Conservation (phyloP, 2,329 filamentous ascomycete species). For the Exserohilum turcica region DNA sequence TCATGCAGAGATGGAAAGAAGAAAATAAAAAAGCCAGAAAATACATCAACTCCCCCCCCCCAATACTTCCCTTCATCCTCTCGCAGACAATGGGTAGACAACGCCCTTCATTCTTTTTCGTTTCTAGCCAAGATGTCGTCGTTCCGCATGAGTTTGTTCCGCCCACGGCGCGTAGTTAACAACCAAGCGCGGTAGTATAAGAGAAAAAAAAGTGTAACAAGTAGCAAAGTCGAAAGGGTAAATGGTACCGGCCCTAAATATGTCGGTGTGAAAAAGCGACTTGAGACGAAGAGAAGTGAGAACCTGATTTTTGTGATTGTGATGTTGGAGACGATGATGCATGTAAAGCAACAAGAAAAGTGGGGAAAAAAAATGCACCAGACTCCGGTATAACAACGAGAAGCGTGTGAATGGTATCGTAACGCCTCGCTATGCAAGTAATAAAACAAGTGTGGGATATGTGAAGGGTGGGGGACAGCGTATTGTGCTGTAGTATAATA, state of each 20-base stretch:
- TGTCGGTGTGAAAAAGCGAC: not conserved
- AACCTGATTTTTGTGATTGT: not conserved
- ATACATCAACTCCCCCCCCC: no score
- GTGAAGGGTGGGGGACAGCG: not conserved
- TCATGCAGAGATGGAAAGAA: not conserved
- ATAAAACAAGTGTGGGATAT: conserved; percentile 13
- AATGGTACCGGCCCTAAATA: not conserved
- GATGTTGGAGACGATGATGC: not conserved
- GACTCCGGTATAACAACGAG: conserved; percentile 15
- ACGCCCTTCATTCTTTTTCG: no score
- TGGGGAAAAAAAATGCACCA: conserved; percentile 11
- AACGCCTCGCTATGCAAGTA: conserved; percentile 48
- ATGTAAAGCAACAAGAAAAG: not conserved
- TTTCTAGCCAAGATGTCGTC: no score
- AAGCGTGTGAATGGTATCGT: conserved; percentile 37
- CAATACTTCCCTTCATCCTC: no score
- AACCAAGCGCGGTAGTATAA: no score
- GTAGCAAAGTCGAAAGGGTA: not conserved
- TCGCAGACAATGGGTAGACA: no score
- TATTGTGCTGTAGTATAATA: not conserved
- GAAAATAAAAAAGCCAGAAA: not conserved
- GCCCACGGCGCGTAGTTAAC: no score
- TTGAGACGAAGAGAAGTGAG: not conserved
- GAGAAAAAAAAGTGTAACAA: not conserved
- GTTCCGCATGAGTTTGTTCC: no score